Evolutionary conservation across 192 early-diverging fungal species (phyloP).

Genomic region (Oehlia diaphana): DNA sequence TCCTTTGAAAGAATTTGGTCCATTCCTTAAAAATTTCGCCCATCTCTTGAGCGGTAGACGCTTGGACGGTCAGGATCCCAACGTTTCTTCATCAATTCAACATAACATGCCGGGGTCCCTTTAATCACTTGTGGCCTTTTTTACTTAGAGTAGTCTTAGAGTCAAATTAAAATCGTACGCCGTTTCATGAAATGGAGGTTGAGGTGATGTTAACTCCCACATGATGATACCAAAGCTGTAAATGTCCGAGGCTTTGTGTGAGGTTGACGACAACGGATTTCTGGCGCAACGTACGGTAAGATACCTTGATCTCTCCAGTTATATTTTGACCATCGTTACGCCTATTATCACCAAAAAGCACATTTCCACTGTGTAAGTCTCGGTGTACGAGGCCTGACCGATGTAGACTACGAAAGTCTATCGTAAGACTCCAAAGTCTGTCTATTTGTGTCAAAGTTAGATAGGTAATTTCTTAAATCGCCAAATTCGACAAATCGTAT

Average conservation of each 20-base stretch:
- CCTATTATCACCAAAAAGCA: slow-evolving; percentile 13
- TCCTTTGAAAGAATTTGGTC: not conserved
- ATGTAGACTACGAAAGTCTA: slow-evolving; percentile 3
- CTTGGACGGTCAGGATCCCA: not conserved
- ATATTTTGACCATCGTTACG: slow-evolving; percentile 2
- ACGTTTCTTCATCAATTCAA: slow-evolving; percentile 15
- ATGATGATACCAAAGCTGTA: slow-evolving; percentile 19
- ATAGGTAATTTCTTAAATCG: slow-evolving; percentile 39
- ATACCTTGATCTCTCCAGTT: slow-evolving; percentile 2
- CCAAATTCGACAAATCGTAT: slow-evolving; percentile 42
- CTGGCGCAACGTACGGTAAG: slow-evolving; percentile 15
- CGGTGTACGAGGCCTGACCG: slow-evolving; percentile 5
- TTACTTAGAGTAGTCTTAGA: too few species aligned
- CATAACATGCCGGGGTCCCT: slow-evolving; percentile 12
- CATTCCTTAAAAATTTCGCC: not conserved
- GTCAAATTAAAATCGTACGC: not conserved
- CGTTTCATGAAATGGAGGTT: slow-evolving; percentile 2
- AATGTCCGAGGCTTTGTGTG: slow-evolving; percentile 5
- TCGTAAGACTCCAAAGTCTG: slow-evolving; percentile 3
- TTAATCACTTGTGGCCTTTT: slow-evolving; percentile 7
- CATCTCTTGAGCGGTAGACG: slow-evolving; percentile 2
- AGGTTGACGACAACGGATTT: not conserved
- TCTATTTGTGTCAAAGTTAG: slow-evolving; percentile 29
- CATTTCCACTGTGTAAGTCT: slow-evolving; percentile 17
- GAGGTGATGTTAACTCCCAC: slow-evolving; percentile 1